phyloP scores from a whole-genome alignment of 2,329 filamentous ascomycete genomes.

The Xylariaceae sp. region DNA sequence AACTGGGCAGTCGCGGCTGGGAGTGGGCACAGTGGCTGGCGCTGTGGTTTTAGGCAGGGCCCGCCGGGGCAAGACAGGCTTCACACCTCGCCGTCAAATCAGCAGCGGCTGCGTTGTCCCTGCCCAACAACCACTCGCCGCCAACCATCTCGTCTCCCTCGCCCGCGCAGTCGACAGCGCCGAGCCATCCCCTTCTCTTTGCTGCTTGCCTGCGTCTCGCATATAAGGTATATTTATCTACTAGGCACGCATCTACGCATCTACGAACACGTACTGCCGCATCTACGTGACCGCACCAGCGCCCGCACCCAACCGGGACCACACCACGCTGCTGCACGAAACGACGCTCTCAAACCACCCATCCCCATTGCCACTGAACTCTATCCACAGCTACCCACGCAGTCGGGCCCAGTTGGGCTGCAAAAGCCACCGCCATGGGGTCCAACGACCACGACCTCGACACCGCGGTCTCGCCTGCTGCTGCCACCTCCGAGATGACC shows the following conservation, averaged over 20 bases:
- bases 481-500: constrained; percentile 2
- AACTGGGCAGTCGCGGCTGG: too few species aligned
- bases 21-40: too few species aligned
- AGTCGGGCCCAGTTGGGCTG: constrained; percentile 33
- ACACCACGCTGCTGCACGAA: constrained; percentile 7
- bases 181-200: constrained; percentile 5
- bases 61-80: too few species aligned
- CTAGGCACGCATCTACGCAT: not conserved
- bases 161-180: constrained; percentile 4
- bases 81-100: constrained; percentile 24
- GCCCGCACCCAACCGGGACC: not conserved
- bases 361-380: constrained; percentile 15
- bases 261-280: not conserved
- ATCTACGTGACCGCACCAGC: not conserved
- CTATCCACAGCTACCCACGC: constrained; percentile 5
- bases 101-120: constrained; percentile 28
- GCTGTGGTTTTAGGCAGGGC: too few species aligned
- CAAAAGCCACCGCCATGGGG: constrained; percentile 28
- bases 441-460: constrained; percentile 26
- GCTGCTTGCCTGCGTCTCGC: not conserved
- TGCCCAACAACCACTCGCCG: constrained; percentile 28
- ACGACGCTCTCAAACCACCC: constrained; percentile 9
- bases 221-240: not conserved
- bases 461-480: constrained; percentile 11
- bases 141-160: not conserved